Evolutionary conservation across 208 protist genomes (phyloP).

Genomic region (Crithidia fasciculata): DNA sequence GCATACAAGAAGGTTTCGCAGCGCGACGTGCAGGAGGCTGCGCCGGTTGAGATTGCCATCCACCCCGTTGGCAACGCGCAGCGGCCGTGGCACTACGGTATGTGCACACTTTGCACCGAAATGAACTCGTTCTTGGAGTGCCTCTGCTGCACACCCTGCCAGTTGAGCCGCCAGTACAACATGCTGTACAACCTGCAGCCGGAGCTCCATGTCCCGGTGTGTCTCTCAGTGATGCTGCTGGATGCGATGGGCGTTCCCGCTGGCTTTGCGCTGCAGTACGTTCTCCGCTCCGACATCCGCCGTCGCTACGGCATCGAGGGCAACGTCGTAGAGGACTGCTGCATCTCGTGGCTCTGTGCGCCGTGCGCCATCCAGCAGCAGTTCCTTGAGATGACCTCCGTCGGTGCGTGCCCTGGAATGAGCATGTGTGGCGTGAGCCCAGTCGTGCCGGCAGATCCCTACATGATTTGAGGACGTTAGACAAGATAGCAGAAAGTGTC

Average conservation of each 20-base stretch:
- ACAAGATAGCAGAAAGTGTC: background rate
- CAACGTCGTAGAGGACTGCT: conserved; percentile 18
- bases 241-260: conserved; percentile 2
- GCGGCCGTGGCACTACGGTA: conserved; percentile 44
- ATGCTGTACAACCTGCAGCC: conserved; percentile 39
- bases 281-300: conserved; percentile 22
- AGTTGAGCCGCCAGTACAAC: conserved; percentile 50
- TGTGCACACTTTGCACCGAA: conserved; percentile 35
- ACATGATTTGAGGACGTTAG: conserved; percentile 24
- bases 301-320: conserved; percentile 37
- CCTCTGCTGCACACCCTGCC: conserved; percentile 34
- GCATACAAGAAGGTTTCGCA: conserved; percentile 6
- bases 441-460: conserved; percentile 11
- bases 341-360: conserved; percentile 36
- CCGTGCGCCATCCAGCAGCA: conserved; percentile 56
- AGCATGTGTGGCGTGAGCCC: conserved; percentile 29
- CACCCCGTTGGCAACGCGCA: background rate
- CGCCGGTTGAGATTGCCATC: background rate
- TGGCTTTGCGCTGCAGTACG: conserved; percentile 13
- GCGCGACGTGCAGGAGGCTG: conserved; percentile 1
- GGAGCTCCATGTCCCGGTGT: conserved; percentile 23
- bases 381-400: conserved; percentile 61
- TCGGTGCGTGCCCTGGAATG: conserved; percentile 56
- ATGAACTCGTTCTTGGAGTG: conserved; percentile 42
- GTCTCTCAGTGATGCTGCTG: conserved; percentile 3